Evolutionary conservation across 257 asterid species (phyloP), one percentile per base, ranked within the genome.

Genomic region (Salvia splendens): DNA sequence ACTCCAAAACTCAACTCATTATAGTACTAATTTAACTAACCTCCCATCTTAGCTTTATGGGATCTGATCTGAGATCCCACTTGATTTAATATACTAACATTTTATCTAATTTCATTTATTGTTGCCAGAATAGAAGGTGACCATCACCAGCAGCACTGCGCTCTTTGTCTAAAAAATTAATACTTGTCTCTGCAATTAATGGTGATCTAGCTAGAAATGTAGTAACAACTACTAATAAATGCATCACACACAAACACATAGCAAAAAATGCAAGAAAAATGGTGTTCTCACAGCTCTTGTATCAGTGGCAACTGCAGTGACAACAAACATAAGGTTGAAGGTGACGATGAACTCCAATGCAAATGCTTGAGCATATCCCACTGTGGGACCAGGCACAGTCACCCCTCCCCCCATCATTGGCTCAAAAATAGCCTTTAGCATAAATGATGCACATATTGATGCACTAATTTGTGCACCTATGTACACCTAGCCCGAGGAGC

Each of bases 321-420:
- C 87, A 67, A 91, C 97, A 77, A 91, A 91, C 97, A 91, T 91
- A 84, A 86, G 97, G 63, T 83, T 91, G 82, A 88, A 88, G 71
- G 82, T 77, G 68, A 91, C 88, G 43, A 88, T 84, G 71, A 91
- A 83, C 79, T 91, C 97, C 73, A 91, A 78, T 36, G 86, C 85
- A 81, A 91, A 91, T 58, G 97, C 96, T 67, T 86, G 86, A 58
- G 80, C 80, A 59, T 78, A 76, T 12, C 75, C 82, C 12, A 71
- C 85, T 30, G 78, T 24, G 30, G 30, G 30, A 24, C 30, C 60
- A 6, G 95, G 93, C 61, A 91, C 75, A 12, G 97, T 88, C 2
- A 91, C 97, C 65, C 97, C 96, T 35, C 89, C 96, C 32, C 92
- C 88, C 97, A 91, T 88, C 24, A 77, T 63, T 0, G 96, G 96